Conservation (phyloP, 345 rosid genomes). For the Lumnitzera racemosa region DNA sequence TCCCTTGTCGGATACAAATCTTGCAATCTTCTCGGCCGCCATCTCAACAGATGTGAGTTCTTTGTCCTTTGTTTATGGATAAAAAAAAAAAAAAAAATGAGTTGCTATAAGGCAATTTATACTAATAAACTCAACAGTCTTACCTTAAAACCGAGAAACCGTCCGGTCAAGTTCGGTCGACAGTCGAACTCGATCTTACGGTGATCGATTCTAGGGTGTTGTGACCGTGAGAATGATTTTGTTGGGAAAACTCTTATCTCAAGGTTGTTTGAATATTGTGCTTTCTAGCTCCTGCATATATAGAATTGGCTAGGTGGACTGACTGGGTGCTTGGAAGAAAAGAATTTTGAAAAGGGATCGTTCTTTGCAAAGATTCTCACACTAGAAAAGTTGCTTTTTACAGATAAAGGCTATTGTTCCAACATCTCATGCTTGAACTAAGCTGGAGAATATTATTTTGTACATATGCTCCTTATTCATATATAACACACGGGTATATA, state of each 20-base stretch:
- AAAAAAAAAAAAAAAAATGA: no score
- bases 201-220: no score
- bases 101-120: no score
- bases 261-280: no score
- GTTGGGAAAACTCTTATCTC: neutral
- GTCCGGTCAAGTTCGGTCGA: no score
- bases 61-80: no score
- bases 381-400: slow-evolving; percentile 4
- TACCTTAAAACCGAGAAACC: no score
- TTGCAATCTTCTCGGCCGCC: slow-evolving; percentile 51
- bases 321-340: neutral
- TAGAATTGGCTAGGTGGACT: slow-evolving; percentile 6
- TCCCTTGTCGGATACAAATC: slow-evolving; percentile 58
- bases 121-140: no score
- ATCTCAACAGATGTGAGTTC: slow-evolving; percentile 4
- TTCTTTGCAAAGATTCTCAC: slow-evolving; percentile 11
- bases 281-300: slow-evolving; percentile 3
- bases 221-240: neutral
- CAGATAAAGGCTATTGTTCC: slow-evolving; percentile 2
- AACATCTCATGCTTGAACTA: neutral
- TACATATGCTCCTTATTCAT: no score
- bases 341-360: slow-evolving; percentile 9
- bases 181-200: no score
- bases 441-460: no score
- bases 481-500: no score